Conservation (phyloP, 2,329 filamentous ascomycete genomes). For the Sarocladium oryzae region DNA sequence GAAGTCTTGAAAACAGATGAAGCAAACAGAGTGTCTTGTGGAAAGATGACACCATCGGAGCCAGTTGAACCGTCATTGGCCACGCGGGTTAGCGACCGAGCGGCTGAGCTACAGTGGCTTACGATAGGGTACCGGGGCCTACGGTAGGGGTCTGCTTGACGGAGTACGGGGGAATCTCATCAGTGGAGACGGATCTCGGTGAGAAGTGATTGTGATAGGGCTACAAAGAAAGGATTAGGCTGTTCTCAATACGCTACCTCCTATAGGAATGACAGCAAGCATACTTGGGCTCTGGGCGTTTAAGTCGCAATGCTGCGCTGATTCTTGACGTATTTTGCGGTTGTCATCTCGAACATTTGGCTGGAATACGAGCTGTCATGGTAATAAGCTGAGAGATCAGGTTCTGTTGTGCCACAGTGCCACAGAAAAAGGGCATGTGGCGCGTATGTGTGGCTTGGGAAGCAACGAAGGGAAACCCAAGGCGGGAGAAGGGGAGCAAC, state of each 20-base stretch:
- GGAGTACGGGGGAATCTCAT: background rate
- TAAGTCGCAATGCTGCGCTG: no score
- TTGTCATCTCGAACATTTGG: no score
- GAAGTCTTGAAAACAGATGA: no score
- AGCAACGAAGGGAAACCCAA: background rate
- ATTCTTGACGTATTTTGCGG: no score
- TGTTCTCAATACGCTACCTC: no score
- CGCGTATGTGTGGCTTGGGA: background rate
- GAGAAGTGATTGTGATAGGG: background rate
- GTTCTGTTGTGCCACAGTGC: no score
- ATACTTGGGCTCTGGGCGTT: no score
- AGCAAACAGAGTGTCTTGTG: slow-evolving; percentile 9
- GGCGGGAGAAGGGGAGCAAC: background rate
- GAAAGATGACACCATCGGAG: slow-evolving; percentile 8
- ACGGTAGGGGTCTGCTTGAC: background rate
- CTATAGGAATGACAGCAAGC: no score
- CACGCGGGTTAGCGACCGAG: background rate
- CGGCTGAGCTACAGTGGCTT: slow-evolving; percentile 5
- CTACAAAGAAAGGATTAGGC: no score
- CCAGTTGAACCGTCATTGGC: slow-evolving; percentile 4
- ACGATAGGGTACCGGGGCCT: background rate
- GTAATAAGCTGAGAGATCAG: no score
- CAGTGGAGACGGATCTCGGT: slow-evolving; percentile 5
- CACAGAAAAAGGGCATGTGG: background rate
- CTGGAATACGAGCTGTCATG: no score